phyloP scores from a whole-genome alignment of 2,329 filamentous ascomycete species.

The Neurospora sp. region DNA sequence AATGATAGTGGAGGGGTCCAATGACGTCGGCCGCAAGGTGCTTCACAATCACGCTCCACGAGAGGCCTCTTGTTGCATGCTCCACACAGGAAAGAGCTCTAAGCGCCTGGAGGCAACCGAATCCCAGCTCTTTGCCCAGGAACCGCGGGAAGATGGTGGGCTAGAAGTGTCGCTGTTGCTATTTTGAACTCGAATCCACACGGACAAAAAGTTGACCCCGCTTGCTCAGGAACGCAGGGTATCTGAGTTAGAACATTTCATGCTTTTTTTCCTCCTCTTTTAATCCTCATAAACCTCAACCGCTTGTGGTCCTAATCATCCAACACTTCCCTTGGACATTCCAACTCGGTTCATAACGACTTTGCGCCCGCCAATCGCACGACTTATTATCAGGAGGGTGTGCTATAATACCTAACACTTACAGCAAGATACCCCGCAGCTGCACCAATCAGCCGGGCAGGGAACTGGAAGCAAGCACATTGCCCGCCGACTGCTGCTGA shows the following conservation, averaged over 20 bases:
- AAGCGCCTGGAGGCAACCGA: slow-evolving; percentile 16
- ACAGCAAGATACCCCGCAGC: not conserved
- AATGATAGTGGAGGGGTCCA: slow-evolving; percentile 6
- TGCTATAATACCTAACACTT: not conserved
- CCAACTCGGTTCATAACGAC: not conserved
- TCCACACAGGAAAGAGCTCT: slow-evolving; percentile 19
- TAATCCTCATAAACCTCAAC: not conserved
- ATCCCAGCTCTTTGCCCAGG: not conserved
- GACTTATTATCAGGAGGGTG: not conserved
- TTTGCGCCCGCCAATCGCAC: not conserved
- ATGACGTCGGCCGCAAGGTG: slow-evolving; percentile 17
- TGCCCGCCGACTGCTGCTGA: not conserved
- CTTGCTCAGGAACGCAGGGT: slow-evolving; percentile 1
- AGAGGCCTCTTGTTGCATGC: slow-evolving; percentile 17
- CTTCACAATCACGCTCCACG: not conserved
- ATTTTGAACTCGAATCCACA: slow-evolving; percentile 12
- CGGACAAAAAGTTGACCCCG: slow-evolving; percentile 5
- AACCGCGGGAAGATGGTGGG: slow-evolving; percentile 13
- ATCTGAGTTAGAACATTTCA: not conserved
- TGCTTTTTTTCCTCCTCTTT: not conserved
- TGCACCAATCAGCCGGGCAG: not conserved
- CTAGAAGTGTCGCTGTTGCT: slow-evolving; percentile 8
- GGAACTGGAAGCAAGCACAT: not conserved
- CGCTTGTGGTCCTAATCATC: not conserved
- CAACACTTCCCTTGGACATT: not conserved